Base-by-base conservation (phyloP, 1,139 yeast genomes). In the Tardiomyces digboiensis region DNA sequence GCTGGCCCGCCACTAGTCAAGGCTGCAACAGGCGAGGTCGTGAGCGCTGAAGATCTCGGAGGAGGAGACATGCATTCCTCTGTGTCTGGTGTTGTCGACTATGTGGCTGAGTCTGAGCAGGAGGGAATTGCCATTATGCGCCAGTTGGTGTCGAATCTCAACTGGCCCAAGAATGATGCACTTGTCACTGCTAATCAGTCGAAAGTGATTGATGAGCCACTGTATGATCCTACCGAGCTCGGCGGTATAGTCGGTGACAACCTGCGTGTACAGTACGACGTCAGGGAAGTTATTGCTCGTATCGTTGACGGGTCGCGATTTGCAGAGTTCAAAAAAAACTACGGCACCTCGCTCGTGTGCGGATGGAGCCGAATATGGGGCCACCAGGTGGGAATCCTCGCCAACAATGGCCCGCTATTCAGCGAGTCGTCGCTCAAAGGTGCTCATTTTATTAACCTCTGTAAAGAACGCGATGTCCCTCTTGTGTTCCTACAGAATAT, bases 1-100 rank as follows among this genome's bases (percentile, higher is more conserved):
- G 66, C 66, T 6, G 66, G 66, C 8, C 66, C 66, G 2, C 66
- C 66, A 1, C 52, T 62, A 16, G 66, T 62, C 39, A 60, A 62
- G 52, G 65, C 65, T 13, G 66, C 66, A 10, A 62, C 66, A 12
- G 66, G 66, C 8, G 66, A 62, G 44, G 62, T 56, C 14, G 61
- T 62, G 20, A 49, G 56, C 14, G 62, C 61, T n/a, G 66, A 62
- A 41, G 65, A 60, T 29, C 55, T 62, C 7, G 66, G 66, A 7
- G 66, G 66, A 20, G 66, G 63, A 36, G 62, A 60, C 37, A 59
- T 62, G 65, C 66, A 62, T 45, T 53, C 65, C 7, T 47, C 56
- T 8, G 64, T 59, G 12, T 54, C 60, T 20, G 66, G 66, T 7
- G 64, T 62, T 7, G 61, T 59, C 3, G 66, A 62, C 48, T 58